These are phyloP conservation scores for Beauveria asiatica DNA, from an alignment of 2,329 filamentous ascomycete species.

Conservation along the genomic window DNA sequence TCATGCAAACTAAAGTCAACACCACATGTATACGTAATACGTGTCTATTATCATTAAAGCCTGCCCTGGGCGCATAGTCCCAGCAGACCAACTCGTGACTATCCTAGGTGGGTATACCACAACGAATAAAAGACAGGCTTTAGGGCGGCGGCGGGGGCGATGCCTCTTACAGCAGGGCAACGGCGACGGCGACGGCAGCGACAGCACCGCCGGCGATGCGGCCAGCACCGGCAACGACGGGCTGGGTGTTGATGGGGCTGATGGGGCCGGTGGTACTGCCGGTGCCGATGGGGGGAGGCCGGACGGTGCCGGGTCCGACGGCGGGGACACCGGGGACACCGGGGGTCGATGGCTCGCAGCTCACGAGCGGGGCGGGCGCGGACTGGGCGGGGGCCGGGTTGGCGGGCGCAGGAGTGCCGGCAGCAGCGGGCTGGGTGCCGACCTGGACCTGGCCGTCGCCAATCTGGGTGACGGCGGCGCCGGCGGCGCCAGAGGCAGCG, in stretches of 20 bases:
- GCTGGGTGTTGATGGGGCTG: neutral
- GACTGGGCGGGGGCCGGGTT: neutral
- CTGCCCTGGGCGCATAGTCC: neutral
- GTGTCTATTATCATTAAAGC: neutral
- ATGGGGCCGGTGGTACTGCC: neutral
- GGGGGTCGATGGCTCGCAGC: neutral
- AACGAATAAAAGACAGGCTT: neutral
- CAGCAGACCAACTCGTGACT: neutral
- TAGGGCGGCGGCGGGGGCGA: neutral
- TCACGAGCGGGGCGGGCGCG: neutral
- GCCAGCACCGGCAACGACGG: neutral
- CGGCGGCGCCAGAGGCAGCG: neutral
- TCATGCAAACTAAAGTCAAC: neutral
- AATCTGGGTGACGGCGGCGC: neutral
- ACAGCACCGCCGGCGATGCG: neutral
- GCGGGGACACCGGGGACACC: too few relatives aligned
- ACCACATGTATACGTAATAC: neutral
- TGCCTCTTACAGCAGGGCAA: neutral
- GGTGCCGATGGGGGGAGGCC: neutral
- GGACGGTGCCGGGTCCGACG: neutral
- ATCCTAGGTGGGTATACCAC: neutral
- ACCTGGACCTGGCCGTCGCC: slow-evolving; percentile 1
- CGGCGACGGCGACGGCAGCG: neutral
- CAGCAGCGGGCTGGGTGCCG: neutral
- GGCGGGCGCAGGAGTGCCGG: neutral